Evolutionary conservation across 2,329 filamentous ascomycete species (phyloP).

Genomic region (Zasmidium citrigriseum): DNA sequence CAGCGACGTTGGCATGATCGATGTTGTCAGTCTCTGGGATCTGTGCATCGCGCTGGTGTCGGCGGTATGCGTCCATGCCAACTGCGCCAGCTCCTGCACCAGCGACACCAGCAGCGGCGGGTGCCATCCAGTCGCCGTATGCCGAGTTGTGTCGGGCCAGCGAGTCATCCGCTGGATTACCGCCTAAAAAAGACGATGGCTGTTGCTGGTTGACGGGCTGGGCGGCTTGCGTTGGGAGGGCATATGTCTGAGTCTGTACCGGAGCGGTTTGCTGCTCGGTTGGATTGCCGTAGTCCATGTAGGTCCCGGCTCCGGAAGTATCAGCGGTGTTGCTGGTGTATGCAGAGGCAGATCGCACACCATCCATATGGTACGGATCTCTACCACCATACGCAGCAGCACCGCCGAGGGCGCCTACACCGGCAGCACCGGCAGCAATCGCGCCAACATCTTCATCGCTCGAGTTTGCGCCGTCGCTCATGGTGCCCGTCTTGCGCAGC

Average conservation of each 20-base stretch:
- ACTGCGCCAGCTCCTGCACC: constrained; percentile 43
- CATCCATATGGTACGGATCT: constrained; percentile 32
- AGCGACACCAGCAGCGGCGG: constrained; percentile 44
- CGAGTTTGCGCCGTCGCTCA: constrained; percentile 68
- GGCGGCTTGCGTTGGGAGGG: constrained; percentile 22
- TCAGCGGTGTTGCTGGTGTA: neutral
- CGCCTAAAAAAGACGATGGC: constrained; percentile 29
- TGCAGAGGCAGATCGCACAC: constrained; percentile 3
- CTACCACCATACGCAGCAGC: constrained; percentile 27
- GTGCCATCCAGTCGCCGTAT: constrained; percentile 56
- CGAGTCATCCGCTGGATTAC: constrained; percentile 19
- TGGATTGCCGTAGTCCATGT: constrained; percentile 21
- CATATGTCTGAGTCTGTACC: constrained; percentile 26
- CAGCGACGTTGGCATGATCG: neutral
- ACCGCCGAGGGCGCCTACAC: constrained; percentile 26
- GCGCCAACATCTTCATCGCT: constrained; percentile 66
- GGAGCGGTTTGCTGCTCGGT: constrained; percentile 28
- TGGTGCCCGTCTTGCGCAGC: constrained; percentile 64
- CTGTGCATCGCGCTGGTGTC: constrained; percentile 20
- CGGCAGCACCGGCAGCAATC: constrained; percentile 41
- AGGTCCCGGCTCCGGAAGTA: constrained; percentile 1
- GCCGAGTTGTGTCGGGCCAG: constrained; percentile 37
- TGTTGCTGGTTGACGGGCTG: constrained; percentile 25
- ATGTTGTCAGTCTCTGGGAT: neutral
- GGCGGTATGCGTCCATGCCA: constrained; percentile 26